Conservation (phyloP, 2,329 filamentous ascomycete genomes). For the Pyrenophora teres region DNA sequence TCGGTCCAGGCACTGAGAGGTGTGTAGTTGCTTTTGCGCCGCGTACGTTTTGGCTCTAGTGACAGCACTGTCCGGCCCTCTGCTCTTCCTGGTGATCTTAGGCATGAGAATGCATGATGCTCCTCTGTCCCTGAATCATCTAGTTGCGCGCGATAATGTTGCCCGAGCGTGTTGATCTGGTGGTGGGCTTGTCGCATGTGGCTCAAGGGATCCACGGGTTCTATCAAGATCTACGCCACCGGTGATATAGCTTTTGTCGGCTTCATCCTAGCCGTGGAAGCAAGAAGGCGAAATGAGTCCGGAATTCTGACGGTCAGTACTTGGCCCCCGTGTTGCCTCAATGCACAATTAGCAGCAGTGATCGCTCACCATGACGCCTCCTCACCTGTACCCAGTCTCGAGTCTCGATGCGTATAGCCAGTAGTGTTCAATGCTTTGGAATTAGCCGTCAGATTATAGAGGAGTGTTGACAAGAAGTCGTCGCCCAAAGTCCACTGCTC, state of each 20-base stretch:
- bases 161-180: neutral
- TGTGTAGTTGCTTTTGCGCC: constrained; percentile 1
- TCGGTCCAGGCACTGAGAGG: neutral
- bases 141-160: neutral
- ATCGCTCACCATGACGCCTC: too few relatives aligned
- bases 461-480: neutral
- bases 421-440: neutral
- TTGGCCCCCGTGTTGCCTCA: neutral
- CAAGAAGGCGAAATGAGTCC: neutral
- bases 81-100: too few relatives aligned
- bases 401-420: neutral
- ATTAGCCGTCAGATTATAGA: neutral
- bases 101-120: too few relatives aligned
- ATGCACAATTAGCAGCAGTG: neutral
- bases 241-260: neutral
- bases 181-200: neutral
- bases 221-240: neutral
- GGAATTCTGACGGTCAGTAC: neutral
- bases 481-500: neutral
- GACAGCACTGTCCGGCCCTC: too few relatives aligned
- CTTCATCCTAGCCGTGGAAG: neutral
- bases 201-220: neutral
- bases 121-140: too few relatives aligned
- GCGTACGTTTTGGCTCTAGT: neutral
- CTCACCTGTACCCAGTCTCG: neutral